phyloP scores from a whole-genome alignment of 257 asterid species.

The Eustoma russellianum region DNA sequence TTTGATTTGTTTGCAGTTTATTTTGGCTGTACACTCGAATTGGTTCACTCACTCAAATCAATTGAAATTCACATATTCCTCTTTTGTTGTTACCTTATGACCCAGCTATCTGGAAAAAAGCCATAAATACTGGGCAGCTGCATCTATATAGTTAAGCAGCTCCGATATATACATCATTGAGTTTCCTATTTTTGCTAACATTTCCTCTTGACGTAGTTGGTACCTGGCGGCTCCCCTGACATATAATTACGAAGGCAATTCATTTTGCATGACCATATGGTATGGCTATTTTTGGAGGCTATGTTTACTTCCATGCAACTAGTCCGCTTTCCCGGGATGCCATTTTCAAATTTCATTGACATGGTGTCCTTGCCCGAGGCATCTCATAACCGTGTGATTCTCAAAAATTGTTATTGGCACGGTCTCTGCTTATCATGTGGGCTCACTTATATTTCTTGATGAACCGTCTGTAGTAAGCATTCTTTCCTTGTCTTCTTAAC shows the following conservation, averaged over 20 bases:
- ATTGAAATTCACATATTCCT: background rate
- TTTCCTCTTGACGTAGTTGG: conserved; percentile 24
- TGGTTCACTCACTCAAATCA: background rate
- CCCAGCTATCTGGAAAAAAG: background rate
- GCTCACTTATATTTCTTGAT: no score
- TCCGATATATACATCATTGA: no score
- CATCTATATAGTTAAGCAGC: background rate
- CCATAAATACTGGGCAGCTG: background rate
- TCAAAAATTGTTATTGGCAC: no score
- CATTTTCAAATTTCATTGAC: no score
- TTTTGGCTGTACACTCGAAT: background rate
- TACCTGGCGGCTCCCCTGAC: conserved; percentile 46
- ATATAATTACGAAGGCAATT: conserved; percentile 16
- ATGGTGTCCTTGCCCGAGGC: no score
- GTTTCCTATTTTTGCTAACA: background rate
- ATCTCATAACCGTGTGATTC: no score
- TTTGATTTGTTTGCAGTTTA: background rate
- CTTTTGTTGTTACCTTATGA: background rate
- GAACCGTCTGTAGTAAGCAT: no score
- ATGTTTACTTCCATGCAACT: no score
- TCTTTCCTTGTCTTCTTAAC: no score
- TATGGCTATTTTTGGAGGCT: conserved; percentile 1
- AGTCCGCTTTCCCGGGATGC: no score
- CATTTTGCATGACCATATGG: background rate
- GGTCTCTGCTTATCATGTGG: no score